Percentiles rank a stretch among this genome's conserved stretches.
phyloP scores from a whole-genome alignment of 768 basidiomycete genomes.

The Mrakia blollopis region DNA sequence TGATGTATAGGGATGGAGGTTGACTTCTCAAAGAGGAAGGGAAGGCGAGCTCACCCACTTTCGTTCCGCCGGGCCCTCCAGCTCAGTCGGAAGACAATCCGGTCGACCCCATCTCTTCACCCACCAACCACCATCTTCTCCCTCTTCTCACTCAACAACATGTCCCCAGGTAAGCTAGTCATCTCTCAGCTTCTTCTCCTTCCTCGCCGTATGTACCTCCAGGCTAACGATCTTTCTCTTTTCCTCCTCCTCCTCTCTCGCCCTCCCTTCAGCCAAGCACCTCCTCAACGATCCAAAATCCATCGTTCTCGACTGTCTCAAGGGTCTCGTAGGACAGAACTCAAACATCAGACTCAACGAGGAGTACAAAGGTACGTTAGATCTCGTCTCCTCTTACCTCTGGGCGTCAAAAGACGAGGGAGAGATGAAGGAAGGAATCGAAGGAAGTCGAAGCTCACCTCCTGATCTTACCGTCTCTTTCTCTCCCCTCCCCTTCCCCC shows the following conservation, averaged over 20 bases:
- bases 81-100: too few relatives aligned
- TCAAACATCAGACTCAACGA: conserved; percentile 66
- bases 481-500: background rate
- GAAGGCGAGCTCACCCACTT: too few relatives aligned
- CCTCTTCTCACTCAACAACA: too few relatives aligned
- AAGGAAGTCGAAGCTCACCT: background rate
- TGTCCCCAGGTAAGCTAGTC: background rate
- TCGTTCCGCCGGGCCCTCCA: too few relatives aligned
- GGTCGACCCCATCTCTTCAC: too few relatives aligned
- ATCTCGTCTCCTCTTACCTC: background rate
- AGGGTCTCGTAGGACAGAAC: conserved; percentile 61
- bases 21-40: background rate
- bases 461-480: background rate
- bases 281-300: conserved; percentile 65
- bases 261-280: conserved; percentile 55
- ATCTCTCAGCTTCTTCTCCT: background rate
- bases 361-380: conserved; percentile 59
- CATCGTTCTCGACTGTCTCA: conserved; percentile 72
- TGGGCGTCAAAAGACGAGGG: background rate
- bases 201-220: too few relatives aligned
- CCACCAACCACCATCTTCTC: too few relatives aligned
- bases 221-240: too few relatives aligned
- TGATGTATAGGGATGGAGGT: background rate
- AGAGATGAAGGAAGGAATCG: background rate
- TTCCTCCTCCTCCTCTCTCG: background rate